Evolutionary conservation across 75 land plant genomes (phyloP), one percentile per base, ranked within the genome.

Genomic region (Sequoia sempervirens): DNA sequence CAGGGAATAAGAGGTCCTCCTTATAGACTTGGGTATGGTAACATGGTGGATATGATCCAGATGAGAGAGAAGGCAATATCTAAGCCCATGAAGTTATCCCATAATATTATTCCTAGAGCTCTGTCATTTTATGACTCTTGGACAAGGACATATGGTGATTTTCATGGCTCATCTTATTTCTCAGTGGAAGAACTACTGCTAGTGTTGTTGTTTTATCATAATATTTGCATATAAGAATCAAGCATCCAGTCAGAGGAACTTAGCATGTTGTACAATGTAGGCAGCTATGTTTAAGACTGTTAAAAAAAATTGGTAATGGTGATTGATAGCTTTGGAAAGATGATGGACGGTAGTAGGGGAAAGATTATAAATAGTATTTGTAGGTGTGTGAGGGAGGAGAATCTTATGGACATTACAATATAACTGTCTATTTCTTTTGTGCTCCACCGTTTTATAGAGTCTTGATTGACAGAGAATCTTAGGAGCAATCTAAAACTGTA

Each of bases 1-100:
- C 91, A 91, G 38, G 91, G 91, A 15, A 75, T 89, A 75, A 40
- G 79, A 14, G 91, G 92, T 28, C 88, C 84, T 36, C 83, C 87
- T 6, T 85, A 81, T 46, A 81, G 56, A 23, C 38, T 82, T 46
- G 17, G 74, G 14, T 54, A 26, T 74, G 88, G 88, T 6, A 80
- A 87, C 83, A n/a, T 76, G 73, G 32, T 54, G 30, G 83, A 84
- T n/a, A 46, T 34, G 72, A 4, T 17, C 15, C 28, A 38, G 10
- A 58, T 85, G 43, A 70, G 50, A 80, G 50, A 75, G 12, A 56
- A 52, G 46, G 83, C 86, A 11, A 23, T 66, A 32, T 76, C 88
- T 2, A 87, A 61, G 56, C 86, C 88, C 78, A 80, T 81, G 86
- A 52, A 52, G 36, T 40, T 86, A n/a, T 52, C 81, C n/a, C 90